These are phyloP conservation scores for Eutrema japonicum DNA, from an alignment of 345 rosid species.

Conservation along the genomic window DNA sequence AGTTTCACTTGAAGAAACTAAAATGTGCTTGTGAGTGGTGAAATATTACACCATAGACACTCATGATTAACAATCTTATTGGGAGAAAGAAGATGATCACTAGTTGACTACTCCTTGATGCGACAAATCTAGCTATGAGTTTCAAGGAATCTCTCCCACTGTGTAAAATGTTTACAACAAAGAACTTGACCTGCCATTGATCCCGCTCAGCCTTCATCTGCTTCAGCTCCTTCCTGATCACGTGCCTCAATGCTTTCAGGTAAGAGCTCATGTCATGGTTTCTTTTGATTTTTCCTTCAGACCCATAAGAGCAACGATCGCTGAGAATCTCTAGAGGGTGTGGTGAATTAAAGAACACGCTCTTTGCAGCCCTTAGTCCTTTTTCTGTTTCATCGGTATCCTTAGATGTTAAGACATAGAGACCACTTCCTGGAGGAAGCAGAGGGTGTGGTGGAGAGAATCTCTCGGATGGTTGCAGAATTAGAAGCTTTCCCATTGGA, in stretches of 20 bases:
- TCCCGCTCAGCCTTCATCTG: conserved; percentile 62
- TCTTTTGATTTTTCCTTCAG: conserved; percentile 82
- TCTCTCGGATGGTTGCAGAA: conserved; percentile 89
- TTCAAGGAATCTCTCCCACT: conserved; percentile 68
- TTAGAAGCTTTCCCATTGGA: conserved; percentile 94
- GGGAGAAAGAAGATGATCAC: conserved; percentile 69
- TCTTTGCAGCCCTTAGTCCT: conserved; percentile 70
- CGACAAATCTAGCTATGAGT: conserved; percentile 60
- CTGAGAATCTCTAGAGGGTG: conserved; percentile 96
- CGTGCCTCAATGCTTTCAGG: conserved; percentile 61
- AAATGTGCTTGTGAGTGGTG: conserved; percentile 40
- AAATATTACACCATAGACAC: conserved; percentile 49
- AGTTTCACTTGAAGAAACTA: conserved; percentile 40
- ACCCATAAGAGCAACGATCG: conserved; percentile 82
- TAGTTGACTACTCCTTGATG: conserved; percentile 80
- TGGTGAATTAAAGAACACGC: conserved; percentile 85
- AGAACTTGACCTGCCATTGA: conserved; percentile 52
- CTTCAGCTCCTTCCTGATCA: conserved; percentile 72
- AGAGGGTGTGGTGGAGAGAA: conserved; percentile 87
- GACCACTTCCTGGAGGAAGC: conserved; percentile 92
- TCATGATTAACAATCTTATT: conserved; percentile 56
- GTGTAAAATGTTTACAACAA: conserved; percentile 50
- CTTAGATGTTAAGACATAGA: conserved; percentile 59
- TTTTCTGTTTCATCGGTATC: conserved; percentile 56
- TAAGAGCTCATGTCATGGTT: conserved; percentile 95